These are phyloP conservation scores for Trichosanthes truncata DNA, from an alignment of 306 rosid genomes.

Conservation along the genomic window DNA sequence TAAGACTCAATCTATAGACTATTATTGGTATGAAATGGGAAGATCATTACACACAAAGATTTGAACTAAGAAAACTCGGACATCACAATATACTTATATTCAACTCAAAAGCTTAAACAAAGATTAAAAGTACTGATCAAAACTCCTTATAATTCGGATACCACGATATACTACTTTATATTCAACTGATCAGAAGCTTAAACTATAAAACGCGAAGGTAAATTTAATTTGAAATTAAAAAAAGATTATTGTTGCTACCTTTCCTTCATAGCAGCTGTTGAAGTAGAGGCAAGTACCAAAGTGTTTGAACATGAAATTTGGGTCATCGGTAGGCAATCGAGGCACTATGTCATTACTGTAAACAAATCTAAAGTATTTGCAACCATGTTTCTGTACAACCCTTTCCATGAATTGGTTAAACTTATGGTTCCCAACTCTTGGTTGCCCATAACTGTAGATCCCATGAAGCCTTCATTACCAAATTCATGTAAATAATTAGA, in stretches of 20 bases:
- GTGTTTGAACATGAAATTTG: slow-evolving; percentile 57
- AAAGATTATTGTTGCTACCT: slow-evolving; percentile 20
- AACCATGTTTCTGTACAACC: slow-evolving; percentile 31
- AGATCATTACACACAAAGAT: too few species aligned
- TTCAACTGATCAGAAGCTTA: too few species aligned
- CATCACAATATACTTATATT: too few species aligned
- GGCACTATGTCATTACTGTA: slow-evolving; percentile 67
- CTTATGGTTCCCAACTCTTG: slow-evolving; percentile 55
- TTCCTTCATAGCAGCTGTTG: slow-evolving; percentile 32
- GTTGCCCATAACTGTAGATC: slow-evolving; percentile 83
- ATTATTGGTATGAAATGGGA: too few species aligned
- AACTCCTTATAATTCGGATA: too few species aligned
- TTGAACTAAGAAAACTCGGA: too few species aligned
- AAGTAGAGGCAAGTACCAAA: slow-evolving; percentile 62
- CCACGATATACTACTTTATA: too few species aligned
- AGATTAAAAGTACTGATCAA: too few species aligned
- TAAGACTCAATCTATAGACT: too few species aligned
- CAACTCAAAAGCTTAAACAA: too few species aligned
- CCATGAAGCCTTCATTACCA: slow-evolving; percentile 27
- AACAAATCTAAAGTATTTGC: slow-evolving; percentile 54
- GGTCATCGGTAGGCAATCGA: slow-evolving; percentile 58
- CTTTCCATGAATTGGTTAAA: slow-evolving; percentile 42
- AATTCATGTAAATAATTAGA: too few species aligned
- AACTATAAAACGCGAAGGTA: too few species aligned
- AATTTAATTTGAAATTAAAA: background rate